Evolutionary conservation across 345 rosid genomes (phyloP), one percentile per base, ranked within the genome.

Genomic region (Salix arbutifolia): DNA sequence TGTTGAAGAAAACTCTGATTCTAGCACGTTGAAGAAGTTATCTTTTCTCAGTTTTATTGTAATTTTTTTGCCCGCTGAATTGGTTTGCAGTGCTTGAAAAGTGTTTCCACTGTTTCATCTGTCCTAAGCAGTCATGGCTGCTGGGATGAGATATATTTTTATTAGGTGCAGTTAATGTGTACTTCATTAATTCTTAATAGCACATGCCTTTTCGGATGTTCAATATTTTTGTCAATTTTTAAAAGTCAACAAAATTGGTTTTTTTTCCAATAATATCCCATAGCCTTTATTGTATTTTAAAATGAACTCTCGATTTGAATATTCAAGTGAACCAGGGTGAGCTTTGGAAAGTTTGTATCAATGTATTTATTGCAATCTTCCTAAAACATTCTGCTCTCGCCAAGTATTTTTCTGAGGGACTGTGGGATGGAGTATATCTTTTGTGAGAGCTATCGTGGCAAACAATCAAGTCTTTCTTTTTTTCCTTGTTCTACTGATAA

Each of bases 61-160:
- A 6, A 17, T 28, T 65, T 44, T 31, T 44, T 28, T 23, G 35
- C 76, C 70, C 58, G 78, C 73, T 76, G 69, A 5, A 56, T 58
- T 33, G 42, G 65, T 44, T 37, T 31, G 40, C 40, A 17, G 61
- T 56, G 3, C 18, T 35, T n/a, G 35, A 5, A 13, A 35, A 35
- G 23, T 12, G 2, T 72, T 4, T 12, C 9, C 8, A 64, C 11
- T 58, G n/a, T 35, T 60, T 44, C 48, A 62, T 64, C 12, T 35
- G 50, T 74, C 28, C 31, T 74, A 42, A 62, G 3, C 37, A 7
- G 23, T 65, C 38, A 6, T 65, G 37, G n/a, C 44, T 58, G 61
- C 61, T 56, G 25, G 61, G 61, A 56, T 58, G 62, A n/a, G 62
- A 58, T 56, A 9, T 58, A 25, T 53, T 53, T 53, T 53, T 53